Conservation (phyloP, 345 rosid species). For the Rhodamnia rubescens region DNA sequence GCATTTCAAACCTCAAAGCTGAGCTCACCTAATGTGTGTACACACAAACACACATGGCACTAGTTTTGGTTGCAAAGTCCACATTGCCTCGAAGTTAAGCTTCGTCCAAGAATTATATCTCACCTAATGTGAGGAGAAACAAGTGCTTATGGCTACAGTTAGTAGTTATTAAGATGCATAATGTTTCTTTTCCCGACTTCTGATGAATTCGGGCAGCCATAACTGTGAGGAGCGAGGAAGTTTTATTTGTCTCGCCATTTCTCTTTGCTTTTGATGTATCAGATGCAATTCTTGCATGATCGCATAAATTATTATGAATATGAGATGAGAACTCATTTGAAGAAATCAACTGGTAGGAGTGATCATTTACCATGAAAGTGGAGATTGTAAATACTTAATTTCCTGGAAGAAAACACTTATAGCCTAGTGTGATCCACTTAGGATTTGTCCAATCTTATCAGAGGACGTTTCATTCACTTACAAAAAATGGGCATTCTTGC, state of each 20-base stretch:
- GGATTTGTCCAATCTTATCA: background rate
- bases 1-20: background rate
- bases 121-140: constrained; percentile 1
- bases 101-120: constrained; percentile 19
- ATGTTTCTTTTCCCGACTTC: background rate
- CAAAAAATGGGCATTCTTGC: background rate
- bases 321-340: background rate
- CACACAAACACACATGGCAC: background rate
- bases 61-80: constrained; percentile 74
- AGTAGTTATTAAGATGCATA: background rate
- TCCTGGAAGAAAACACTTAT: background rate
- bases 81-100: constrained; percentile 96
- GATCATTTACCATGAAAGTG: background rate
- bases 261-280: background rate
- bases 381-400: background rate
- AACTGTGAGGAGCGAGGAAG: background rate
- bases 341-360: background rate
- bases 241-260: background rate
- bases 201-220: background rate
- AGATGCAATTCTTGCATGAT: background rate
- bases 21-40: constrained; percentile 34
- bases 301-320: background rate
- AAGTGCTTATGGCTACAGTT: background rate
- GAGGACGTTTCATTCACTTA: background rate
- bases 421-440: background rate